Base-by-base conservation (phyloP, 805 yeast species). In the Wickerhamiella allomyrinae region DNA sequence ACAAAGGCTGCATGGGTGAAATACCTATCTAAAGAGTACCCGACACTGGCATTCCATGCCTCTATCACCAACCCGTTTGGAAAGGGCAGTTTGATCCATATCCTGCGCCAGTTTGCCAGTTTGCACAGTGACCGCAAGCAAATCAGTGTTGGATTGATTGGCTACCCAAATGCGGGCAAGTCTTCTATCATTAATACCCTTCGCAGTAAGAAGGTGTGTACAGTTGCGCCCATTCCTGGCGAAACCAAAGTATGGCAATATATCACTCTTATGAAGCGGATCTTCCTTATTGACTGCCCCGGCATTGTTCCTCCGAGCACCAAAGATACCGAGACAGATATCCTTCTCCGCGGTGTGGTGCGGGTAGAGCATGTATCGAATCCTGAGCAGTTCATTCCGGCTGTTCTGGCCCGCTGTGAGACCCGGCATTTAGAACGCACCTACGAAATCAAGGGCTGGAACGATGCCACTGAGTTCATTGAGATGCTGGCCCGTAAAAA, bases 221-320 rank as follows among this genome's bases (percentile, higher is more conserved):
- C 73, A 36, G 97, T 89, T 38, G 98, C 98, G 1, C 98, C 98
- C 38, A 86, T 89, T 55, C 98, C 98, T 23, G 98, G 98, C 61
- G 98, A 89, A 60, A 89, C 98, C 27, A 89, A 89, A 63, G 96
- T 89, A 36, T 89, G 98, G 98, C 98, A 89, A 68, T 89, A 89
- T 67, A 87, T 89, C 55, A 87, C 98, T 3, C 69, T 89, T 54
- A 89, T 91, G 96, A 89, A 89, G 70, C 74, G 89, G 51, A 89
- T 89, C 41, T 89, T 87, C 64, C 68, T 89, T 55, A 91, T 89
- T 56, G 98, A 89, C 65, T 91, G 98, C 69, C 98, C 98, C 2
- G 98, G 98, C 65, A 89, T 89, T 57, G 98, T 89, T 17, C 98
- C 98, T 8, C 98, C 98, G 21, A 81, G 93, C 14, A 59, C 77